Evolutionary conservation across 2,329 filamentous ascomycete genomes (phyloP), one percentile per base, ranked within the genome.

Genomic region (Aspergillus ustus): DNA sequence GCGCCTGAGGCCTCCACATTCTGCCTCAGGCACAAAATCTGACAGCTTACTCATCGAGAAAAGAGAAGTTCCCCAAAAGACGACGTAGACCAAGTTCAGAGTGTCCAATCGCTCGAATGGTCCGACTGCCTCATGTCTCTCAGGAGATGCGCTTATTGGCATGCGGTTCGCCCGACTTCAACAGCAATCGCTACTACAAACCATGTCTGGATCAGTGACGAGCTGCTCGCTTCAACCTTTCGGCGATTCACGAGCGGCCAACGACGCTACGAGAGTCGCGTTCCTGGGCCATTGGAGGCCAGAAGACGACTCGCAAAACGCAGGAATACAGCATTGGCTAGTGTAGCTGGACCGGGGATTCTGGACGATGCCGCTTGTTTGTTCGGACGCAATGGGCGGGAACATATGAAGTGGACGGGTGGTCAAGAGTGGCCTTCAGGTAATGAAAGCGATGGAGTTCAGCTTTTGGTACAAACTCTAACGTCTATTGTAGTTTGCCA

Each of bases 241-340:
- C 76, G 79, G 57, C 81, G 78, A 49, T 80, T 78, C 62, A 75
- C 75, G 61, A 78, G 76, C 64, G 71, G 75, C 45, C 79, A 81
- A 62, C 79, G 80, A 69, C 82, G 86, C 64, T 78, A 86, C 82
- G 85, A 84, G 66, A 87, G 86, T 77, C 81, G 81, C 65, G 83
- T 87, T 3, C 87, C 87, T 11, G 87, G 87, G 2, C 87, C 87
- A 69, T 77, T 89, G 76, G 87, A 89, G 74, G 85, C 86, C 50
- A 81, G 83, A 63, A 80, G 82, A 69, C 79, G 87, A 56, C 77
- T 83, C 50, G 78, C 84, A 2, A 87, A 81, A 72, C 79, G 87
- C 58, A 80, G 82, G 57, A 87, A 87, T 76, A 84, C 79, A 56
- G 80, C 77, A 19, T 69, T 83, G 11, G 80, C 81, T 37, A 73